A percentile compares a stretch with the other conserved stretches of the same genome.
These are phyloP conservation scores for Psilocybe subaeruginosa DNA, from an alignment of 768 basidiomycete genomes.

Conservation along the genomic window DNA sequence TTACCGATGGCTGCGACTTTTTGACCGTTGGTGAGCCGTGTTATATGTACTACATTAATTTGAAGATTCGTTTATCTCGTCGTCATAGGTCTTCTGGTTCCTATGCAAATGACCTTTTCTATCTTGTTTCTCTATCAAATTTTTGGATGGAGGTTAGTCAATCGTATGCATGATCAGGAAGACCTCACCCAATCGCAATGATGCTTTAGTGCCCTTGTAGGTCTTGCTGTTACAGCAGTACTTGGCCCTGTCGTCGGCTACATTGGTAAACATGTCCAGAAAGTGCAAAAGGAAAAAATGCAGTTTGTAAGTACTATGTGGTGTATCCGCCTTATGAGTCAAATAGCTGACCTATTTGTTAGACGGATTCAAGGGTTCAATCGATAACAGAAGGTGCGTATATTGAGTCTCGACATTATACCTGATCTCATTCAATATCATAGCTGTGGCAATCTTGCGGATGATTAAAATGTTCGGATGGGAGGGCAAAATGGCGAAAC, in stretches of 20 bases:
- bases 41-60: too few species aligned
- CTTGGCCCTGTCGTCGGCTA: slow-evolving; percentile 62
- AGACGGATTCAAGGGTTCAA: slow-evolving; percentile 61
- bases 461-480: slow-evolving; percentile 78
- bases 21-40: slow-evolving; percentile 12
- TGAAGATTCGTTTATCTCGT: too few species aligned
- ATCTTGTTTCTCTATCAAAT: slow-evolving; percentile 45
- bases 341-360: background rate
- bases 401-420: background rate
- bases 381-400: slow-evolving; percentile 57
- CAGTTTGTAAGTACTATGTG: slow-evolving; percentile 34
- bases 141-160: slow-evolving; percentile 47
- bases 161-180: background rate
- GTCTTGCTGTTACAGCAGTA: slow-evolving; percentile 51
- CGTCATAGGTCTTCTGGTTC: background rate
- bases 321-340: background rate
- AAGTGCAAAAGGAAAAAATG: slow-evolving; percentile 52
- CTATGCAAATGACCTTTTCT: slow-evolving; percentile 14
- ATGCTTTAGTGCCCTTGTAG: slow-evolving; percentile 52
- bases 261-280: slow-evolving; percentile 49
- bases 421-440: background rate
- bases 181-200: too few species aligned
- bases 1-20: slow-evolving; percentile 26
- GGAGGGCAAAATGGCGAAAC: slow-evolving; percentile 57
- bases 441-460: slow-evolving; percentile 55